A percentile compares a stretch with the other conserved stretches of the same genome.
Conservation (phyloP, 1,139 yeast species). For the Pichia sp. region DNA sequence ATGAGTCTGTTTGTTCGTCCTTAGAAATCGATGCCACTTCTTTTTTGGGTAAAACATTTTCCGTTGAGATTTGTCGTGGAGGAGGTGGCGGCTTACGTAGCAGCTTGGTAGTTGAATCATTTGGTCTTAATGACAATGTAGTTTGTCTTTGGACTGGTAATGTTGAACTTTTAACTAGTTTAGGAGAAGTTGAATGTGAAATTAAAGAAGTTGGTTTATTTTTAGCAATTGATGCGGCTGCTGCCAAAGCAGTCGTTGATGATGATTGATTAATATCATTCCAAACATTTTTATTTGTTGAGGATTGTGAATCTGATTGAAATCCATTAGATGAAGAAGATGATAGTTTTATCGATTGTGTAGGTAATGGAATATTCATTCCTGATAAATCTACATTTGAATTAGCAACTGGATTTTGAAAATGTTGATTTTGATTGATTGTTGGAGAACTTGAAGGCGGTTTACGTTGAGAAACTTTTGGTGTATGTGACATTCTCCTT, state of each 20-base stretch:
- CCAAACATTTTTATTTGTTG: slow-evolving; percentile 16
- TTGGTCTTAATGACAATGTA: neutral
- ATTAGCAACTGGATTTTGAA: too few species aligned
- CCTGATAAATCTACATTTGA: too few species aligned
- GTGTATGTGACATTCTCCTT: too few species aligned
- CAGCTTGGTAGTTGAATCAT: neutral
- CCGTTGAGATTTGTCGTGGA: too few species aligned
- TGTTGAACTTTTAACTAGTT: slow-evolving; percentile 1
- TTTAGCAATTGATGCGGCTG: slow-evolving; percentile 30
- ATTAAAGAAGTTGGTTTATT: slow-evolving; percentile 24
- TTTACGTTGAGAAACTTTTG: too few species aligned
- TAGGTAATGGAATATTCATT: too few species aligned
- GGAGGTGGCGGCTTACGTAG: neutral
- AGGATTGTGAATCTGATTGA: neutral
- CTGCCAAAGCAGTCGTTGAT: slow-evolving; percentile 30
- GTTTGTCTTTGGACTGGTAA: neutral
- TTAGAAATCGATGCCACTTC: too few species aligned
- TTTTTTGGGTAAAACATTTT: too few species aligned
- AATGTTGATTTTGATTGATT: too few species aligned
- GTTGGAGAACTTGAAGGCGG: too few species aligned
- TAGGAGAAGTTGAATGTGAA: slow-evolving; percentile 13
- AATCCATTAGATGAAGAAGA: neutral
- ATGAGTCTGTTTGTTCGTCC: too few species aligned
- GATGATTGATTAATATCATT: slow-evolving; percentile 23
- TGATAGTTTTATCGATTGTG: too few species aligned